Evolutionary conservation across 768 basidiomycete species (phyloP), one percentile per base, ranked within the genome.

Genomic region (Pilatotrama ljubarskyi): DNA sequence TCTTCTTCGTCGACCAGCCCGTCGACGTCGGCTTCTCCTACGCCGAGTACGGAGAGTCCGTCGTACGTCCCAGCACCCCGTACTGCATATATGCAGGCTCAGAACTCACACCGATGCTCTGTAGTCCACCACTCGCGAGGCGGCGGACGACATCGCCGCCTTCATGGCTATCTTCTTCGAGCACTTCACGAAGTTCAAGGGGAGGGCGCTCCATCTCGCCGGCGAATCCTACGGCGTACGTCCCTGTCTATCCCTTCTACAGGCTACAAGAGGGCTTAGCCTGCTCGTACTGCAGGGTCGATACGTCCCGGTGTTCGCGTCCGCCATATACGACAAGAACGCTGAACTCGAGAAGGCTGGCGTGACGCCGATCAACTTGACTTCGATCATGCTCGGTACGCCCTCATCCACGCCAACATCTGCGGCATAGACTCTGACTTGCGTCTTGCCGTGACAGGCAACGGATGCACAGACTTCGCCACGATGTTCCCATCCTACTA

Each of bases 121-220:
- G 22, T 35, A 17, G 3, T 13, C 80, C 48, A 87, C 82, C 2
- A 84, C 87, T 0, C 82, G 86, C 67, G 84, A 87, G 44, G 88
- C 86, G 3, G 86, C 87, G 0, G 77, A 81, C 51, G 88, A 91
- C 64, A 83, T 91, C 4, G 86, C 87, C 0, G 82, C 84, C 0
- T 91, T 91, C 64, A 77, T 90, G 0, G 75, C 81, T 3, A 83
- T 91, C 54, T 90, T 90, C 73, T 90, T 90, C 48, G 87, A 90
- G 64, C 79, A 85, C 58, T 92, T 92, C 68, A 78, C 72, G 55
- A 76, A 86, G 65, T 90, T 90, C 76, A 84, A 87, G 64, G 87
- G 86, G 2, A 75, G 88, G 3, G 69, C 76, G 2, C 72, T 77
- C 40, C 77, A 77, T 48, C 67, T 78, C 61, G 70, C 74, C 18